Conservation (phyloP, 345 rosid genomes). For the Gossypium australe region DNA sequence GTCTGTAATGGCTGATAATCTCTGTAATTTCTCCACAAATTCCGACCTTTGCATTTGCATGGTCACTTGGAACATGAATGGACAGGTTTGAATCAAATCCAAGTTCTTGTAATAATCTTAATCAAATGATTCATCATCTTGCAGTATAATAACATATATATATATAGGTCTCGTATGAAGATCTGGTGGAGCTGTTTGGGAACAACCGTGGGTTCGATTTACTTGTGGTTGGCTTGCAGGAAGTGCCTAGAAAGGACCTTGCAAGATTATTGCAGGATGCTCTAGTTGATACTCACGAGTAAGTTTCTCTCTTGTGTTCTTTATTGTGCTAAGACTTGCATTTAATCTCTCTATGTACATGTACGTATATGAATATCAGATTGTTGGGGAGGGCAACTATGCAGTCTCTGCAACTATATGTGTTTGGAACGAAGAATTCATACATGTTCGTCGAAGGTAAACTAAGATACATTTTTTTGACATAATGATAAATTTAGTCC, state of each 20-base stretch:
- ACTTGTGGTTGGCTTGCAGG: conserved; percentile 47
- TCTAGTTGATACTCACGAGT: conserved; percentile 37
- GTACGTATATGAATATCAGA: conserved; percentile 12
- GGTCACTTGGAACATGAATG: conserved; percentile 84
- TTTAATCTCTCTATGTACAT: background rate
- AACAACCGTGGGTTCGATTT: conserved; percentile 37
- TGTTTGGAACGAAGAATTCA: conserved; percentile 37
- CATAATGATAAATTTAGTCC: no score
- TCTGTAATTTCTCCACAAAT: conserved; percentile 40
- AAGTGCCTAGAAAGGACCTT: conserved; percentile 36
- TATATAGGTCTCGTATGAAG: conserved; percentile 30
- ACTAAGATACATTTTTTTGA: no score
- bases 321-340: background rate
- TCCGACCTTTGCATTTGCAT: conserved; percentile 58
- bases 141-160: background rate
- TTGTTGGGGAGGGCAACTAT: conserved; percentile 33
- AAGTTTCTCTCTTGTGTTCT: background rate
- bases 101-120: background rate
- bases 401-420: conserved; percentile 50
- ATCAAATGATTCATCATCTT: background rate
- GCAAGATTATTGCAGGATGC: conserved; percentile 31
- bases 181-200: conserved; percentile 40
- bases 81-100: conserved; percentile 33
- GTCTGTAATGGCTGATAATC: conserved; percentile 32
- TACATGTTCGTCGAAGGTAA: conserved; percentile 23